These are phyloP conservation scores for Pseudopyrenochaeta lycopersici DNA, from an alignment of 2,329 filamentous ascomycete species.

Conservation along the genomic window DNA sequence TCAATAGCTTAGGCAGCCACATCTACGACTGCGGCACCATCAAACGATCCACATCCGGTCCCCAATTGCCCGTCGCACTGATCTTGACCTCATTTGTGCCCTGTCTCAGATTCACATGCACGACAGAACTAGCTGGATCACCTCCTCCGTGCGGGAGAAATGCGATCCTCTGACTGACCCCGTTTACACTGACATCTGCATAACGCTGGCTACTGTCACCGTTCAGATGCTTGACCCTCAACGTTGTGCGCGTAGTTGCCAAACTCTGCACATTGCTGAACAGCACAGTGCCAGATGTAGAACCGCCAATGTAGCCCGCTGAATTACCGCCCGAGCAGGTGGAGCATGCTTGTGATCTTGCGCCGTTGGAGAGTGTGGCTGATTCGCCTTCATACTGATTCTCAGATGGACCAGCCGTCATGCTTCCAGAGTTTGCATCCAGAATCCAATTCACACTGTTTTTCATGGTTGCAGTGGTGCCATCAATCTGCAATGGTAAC, in stretches of 20 bases:
- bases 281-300: constrained; percentile 60
- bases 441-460: constrained; percentile 66
- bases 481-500: constrained; percentile 66
- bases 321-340: constrained; percentile 60
- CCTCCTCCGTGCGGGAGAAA: constrained; percentile 63
- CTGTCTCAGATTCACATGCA: constrained; percentile 59
- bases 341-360: constrained; percentile 58
- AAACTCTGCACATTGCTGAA: constrained; percentile 59
- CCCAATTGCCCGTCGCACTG: constrained; percentile 56
- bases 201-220: constrained; percentile 63
- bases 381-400: constrained; percentile 63
- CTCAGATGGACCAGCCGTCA: constrained; percentile 57
- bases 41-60: constrained; percentile 63
- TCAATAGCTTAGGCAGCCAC: neutral
- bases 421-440: constrained; percentile 55
- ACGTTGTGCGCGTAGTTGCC: constrained; percentile 58
- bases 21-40: constrained; percentile 60
- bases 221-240: constrained; percentile 66
- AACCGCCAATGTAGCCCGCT: constrained; percentile 58
- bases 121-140: constrained; percentile 56
- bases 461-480: constrained; percentile 59
- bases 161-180: constrained; percentile 59
- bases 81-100: constrained; percentile 63
- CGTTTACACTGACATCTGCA: constrained; percentile 66
- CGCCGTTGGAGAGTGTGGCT: constrained; percentile 55